A percentile compares a stretch with the other conserved stretches of the same genome.
phyloP scores from a whole-genome alignment of 257 asterid genomes.

The Scutellaria baicalensis region DNA sequence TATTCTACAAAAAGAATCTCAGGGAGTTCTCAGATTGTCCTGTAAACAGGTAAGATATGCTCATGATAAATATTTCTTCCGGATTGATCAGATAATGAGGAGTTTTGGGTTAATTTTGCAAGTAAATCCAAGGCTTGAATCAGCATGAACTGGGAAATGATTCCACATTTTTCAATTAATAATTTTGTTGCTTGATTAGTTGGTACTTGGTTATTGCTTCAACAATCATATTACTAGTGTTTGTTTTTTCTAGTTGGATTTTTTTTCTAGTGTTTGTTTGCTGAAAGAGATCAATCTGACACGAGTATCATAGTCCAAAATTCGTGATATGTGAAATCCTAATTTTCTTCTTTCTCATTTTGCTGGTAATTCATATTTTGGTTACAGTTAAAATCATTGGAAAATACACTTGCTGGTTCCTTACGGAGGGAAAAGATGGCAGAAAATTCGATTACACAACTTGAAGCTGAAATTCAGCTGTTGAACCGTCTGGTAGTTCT shows the following conservation, averaged over 20 bases:
- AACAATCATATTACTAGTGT: too few relatives aligned
- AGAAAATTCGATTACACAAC: slow-evolving; percentile 63
- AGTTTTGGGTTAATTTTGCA: neutral
- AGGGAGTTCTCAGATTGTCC: slow-evolving; percentile 58
- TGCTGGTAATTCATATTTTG: neutral
- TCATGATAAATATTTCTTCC: neutral
- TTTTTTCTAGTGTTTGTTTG: neutral
- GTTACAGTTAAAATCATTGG: slow-evolving; percentile 74
- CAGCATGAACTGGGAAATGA: neutral
- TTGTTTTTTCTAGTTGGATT: too few relatives aligned
- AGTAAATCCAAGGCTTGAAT: neutral
- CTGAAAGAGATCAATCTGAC: neutral
- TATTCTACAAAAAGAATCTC: slow-evolving; percentile 38
- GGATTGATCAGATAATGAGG: neutral
- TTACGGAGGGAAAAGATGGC: slow-evolving; percentile 91
- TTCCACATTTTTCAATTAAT: too few relatives aligned
- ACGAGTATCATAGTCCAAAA: neutral
- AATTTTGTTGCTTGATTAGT: too few relatives aligned
- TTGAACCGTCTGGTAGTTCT: slow-evolving; percentile 73
- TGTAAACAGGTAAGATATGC: slow-evolving; percentile 60
- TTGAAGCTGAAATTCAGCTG: slow-evolving; percentile 88
- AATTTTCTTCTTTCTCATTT: neutral
- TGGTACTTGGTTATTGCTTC: too few relatives aligned
- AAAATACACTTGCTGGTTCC: slow-evolving; percentile 82
- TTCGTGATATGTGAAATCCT: slow-evolving; percentile 1